These are phyloP conservation scores for Tylopilus orsonianus DNA, from an alignment of 1,284 basidiomycete genomes.

Conservation along the genomic window DNA sequence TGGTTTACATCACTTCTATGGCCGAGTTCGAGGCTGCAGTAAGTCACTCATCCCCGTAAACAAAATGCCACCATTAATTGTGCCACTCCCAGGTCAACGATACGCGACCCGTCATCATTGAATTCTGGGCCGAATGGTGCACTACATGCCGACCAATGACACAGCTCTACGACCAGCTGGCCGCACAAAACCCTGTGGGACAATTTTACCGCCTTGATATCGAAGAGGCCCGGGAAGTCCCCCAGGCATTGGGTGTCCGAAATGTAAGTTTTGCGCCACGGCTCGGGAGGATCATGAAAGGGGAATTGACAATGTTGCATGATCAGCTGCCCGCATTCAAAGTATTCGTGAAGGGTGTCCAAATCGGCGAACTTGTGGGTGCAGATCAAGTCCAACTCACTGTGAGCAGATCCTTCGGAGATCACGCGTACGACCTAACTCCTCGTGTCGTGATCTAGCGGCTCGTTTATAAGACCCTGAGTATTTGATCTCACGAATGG, in stretches of 20 bases:
- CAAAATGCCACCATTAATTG: slow-evolving; percentile 8
- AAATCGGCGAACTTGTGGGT: slow-evolving; percentile 62
- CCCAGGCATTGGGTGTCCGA: slow-evolving; percentile 69
- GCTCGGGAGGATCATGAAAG: slow-evolving; percentile 14
- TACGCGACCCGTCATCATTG: slow-evolving; percentile 63
- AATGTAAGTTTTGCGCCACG: slow-evolving; percentile 46
- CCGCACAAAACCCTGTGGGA: slow-evolving; percentile 38
- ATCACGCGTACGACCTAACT: slow-evolving; percentile 25
- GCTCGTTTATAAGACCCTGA: slow-evolving; percentile 32
- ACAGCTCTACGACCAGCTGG: slow-evolving; percentile 76
- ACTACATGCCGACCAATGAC: slow-evolving; percentile 78
- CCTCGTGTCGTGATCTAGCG: slow-evolving; percentile 22
- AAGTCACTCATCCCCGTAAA: slow-evolving; percentile 2
- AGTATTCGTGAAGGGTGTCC: slow-evolving; percentile 67
- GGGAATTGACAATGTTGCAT: slow-evolving; percentile 11
- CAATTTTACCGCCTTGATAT: slow-evolving; percentile 84
- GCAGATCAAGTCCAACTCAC: slow-evolving; percentile 43
- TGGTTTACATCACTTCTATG: slow-evolving; percentile 29
- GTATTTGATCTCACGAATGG: slow-evolving; percentile 20
- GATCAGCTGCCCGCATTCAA: slow-evolving; percentile 75
- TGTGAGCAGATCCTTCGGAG: slow-evolving; percentile 19
- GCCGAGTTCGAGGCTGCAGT: slow-evolving; percentile 28
- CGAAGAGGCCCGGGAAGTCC: slow-evolving; percentile 55
- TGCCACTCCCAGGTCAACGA: slow-evolving; percentile 51
- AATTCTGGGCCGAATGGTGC: slow-evolving; percentile 78